Conservation (phyloP, 306 rosid genomes). For the Alnus glutinosa region DNA sequence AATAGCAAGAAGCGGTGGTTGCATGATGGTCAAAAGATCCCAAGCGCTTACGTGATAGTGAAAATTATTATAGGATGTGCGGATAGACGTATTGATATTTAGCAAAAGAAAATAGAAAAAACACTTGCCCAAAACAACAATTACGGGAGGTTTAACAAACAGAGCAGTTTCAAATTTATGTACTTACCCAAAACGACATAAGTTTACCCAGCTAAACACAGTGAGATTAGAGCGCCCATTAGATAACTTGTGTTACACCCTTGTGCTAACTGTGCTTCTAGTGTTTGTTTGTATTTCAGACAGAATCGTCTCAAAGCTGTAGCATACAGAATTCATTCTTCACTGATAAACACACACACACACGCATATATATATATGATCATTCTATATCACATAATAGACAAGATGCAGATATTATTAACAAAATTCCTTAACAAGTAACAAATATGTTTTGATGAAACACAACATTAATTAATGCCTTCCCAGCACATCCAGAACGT, state of each 20-base stretch:
- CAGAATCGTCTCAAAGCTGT: neutral
- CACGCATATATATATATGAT: neutral
- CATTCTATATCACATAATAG: neutral
- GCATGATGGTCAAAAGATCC: neutral
- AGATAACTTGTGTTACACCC: too few species aligned
- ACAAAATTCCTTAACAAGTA: conserved; percentile 41
- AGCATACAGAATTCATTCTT: neutral
- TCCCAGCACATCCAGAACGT: conserved; percentile 19
- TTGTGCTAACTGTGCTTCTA: neutral
- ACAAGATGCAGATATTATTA: conserved; percentile 39
- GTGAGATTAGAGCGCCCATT: neutral
- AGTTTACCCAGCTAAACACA: neutral
- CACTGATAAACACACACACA: neutral
- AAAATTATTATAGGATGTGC: neutral
- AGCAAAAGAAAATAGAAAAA: neutral
- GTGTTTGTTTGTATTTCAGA: neutral
- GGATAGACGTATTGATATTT: neutral
- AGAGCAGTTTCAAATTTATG: too few species aligned
- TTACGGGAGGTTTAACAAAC: too few species aligned
- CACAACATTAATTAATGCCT: conserved; percentile 13
- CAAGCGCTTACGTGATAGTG: neutral
- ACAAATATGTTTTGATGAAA: conserved; percentile 23
- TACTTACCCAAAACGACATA: too few species aligned
- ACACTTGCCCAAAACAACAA: too few species aligned
- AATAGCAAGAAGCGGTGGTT: neutral